Conservation (phyloP, 139 green algal genomes). For the Chlorella sp. region DNA sequence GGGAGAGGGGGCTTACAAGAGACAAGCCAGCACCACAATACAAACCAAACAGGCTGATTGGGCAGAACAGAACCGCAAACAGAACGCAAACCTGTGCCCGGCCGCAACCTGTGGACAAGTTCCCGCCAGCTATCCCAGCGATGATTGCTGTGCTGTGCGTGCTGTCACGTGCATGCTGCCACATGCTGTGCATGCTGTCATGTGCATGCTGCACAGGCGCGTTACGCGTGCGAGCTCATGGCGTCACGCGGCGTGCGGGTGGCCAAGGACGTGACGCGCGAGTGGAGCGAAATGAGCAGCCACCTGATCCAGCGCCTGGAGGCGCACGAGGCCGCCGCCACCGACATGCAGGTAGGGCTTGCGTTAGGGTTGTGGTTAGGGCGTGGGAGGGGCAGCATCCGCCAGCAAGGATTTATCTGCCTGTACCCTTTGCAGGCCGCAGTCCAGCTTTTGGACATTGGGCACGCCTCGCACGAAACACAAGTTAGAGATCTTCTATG, state of each 20-base stretch:
- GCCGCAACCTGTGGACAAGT: background rate
- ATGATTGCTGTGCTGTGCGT: no score
- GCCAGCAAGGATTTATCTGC: no score
- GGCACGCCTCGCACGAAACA: no score
- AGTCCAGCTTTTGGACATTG: no score
- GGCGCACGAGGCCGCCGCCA: background rate
- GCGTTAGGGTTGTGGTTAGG: no score
- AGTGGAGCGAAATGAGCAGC: background rate
- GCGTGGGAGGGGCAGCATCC: no score
- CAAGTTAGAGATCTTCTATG: no score
- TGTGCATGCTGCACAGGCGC: conserved; percentile 3
- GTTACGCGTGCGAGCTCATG: conserved; percentile 15
- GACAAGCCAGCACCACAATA: no score
- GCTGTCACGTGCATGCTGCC: no score
- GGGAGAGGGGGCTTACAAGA: no score
- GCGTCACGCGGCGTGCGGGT: conserved; percentile 16
- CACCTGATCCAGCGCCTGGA: background rate
- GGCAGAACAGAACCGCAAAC: background rate
- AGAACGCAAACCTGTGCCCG: background rate
- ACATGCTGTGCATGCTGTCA: no score
- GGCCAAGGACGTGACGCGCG: conserved; percentile 1
- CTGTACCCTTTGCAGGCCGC: no score
- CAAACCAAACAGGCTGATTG: background rate
- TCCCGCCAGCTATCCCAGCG: background rate
- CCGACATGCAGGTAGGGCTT: background rate